Evolutionary conservation across 495 filamentous ascomycete species (phyloP).

Genomic region (Xylaria castorea): DNA sequence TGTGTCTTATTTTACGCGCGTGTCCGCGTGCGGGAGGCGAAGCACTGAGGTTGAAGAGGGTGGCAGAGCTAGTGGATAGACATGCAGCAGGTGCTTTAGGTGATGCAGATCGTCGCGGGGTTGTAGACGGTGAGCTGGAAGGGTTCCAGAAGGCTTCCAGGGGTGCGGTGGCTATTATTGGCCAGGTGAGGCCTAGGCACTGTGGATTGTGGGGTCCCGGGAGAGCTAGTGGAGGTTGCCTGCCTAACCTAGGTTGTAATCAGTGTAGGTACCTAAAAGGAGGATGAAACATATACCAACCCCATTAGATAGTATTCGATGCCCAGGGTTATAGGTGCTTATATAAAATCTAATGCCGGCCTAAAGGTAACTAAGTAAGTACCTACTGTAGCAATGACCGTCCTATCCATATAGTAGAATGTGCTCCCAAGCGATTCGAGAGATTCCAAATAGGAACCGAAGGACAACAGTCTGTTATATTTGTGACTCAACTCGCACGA

Average conservation of each 20-base stretch:
- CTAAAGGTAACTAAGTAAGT: no score
- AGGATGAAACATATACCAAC: background rate
- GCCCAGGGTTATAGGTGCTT: background rate
- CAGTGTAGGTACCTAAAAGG: no score
- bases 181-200: background rate
- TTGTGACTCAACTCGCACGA: no score
- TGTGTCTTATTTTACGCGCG: constrained; percentile 1
- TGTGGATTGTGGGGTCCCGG: background rate
- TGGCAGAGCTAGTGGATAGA: constrained; percentile 9
- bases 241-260: background rate
- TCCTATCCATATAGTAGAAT: no score
- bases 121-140: constrained; percentile 9
- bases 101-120: constrained; percentile 22
- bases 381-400: no score
- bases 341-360: background rate
- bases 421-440: no score
- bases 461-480: no score
- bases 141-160: constrained; percentile 15
- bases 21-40: background rate
- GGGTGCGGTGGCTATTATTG: constrained; percentile 1
- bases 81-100: constrained; percentile 15
- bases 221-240: constrained; percentile 8
- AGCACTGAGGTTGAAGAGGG: constrained; percentile 18
- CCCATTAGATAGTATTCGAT: no score
- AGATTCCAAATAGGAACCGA: no score